Evolutionary conservation across 257 asterid species (phyloP).

Genomic region (Ballota nigra): DNA sequence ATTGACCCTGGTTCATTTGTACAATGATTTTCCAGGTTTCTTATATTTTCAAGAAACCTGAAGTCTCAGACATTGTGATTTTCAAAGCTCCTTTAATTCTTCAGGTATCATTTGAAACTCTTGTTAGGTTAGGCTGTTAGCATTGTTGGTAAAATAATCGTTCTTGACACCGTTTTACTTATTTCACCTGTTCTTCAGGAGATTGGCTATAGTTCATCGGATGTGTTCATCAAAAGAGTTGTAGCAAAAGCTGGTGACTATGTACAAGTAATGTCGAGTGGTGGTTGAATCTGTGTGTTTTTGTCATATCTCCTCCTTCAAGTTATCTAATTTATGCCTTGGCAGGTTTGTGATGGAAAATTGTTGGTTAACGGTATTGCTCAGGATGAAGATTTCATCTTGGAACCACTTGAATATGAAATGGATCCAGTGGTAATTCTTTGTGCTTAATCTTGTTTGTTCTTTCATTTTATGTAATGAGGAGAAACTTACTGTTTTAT

Average conservation of each 20-base stretch:
- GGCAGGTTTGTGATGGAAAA: constrained; percentile 74
- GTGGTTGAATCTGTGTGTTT: constrained; percentile 10
- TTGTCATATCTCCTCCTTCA: constrained; percentile 1
- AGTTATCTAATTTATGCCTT: constrained; percentile 16
- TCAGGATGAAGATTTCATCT: constrained; percentile 79
- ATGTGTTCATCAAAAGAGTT: constrained; percentile 84
- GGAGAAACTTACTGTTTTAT: constrained; percentile 15
- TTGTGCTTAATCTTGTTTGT: constrained; percentile 4
- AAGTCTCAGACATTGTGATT: constrained; percentile 79
- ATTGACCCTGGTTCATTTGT: not conserved
- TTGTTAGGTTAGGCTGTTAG: not conserved
- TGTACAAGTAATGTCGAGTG: constrained; percentile 45
- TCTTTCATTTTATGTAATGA: not conserved
- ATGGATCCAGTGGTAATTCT: constrained; percentile 71
- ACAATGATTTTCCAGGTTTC: constrained; percentile 61
- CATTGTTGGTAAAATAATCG: not conserved
- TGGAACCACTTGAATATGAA: constrained; percentile 87
- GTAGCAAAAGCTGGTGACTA: constrained; percentile 92
- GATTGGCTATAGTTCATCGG: constrained; percentile 63
- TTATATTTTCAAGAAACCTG: constrained; percentile 77
- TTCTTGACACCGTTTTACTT: not conserved
- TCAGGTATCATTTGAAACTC: constrained; percentile 48
- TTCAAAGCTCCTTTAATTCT: constrained; percentile 83
- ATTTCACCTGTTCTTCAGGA: constrained; percentile 43
- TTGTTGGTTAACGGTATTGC: constrained; percentile 70